Conservation (phyloP, 169 alveolate genomes). For the Pseudocohnilembus persalinus region DNA sequence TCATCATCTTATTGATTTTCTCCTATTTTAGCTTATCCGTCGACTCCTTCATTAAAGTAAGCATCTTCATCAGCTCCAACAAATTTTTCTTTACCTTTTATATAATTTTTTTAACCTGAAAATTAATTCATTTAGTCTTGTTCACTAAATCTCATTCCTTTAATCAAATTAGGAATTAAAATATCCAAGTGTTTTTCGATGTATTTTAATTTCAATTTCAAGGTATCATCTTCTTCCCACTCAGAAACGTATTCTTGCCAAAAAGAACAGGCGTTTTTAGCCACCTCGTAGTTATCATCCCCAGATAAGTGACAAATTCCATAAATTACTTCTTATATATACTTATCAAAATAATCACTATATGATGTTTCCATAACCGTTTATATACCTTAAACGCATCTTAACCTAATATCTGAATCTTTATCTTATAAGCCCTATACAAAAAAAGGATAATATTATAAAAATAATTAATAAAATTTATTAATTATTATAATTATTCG, state of each 20-base stretch:
- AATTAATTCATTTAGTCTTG: slow-evolving; percentile 11
- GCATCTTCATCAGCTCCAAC: neutral
- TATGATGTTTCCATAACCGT: slow-evolving; percentile 11
- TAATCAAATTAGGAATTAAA: neutral
- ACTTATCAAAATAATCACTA: neutral
- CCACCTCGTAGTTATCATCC: slow-evolving; percentile 15
- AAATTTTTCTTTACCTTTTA: neutral
- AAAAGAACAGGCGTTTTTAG: slow-evolving; percentile 17
- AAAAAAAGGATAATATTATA: too few species aligned
- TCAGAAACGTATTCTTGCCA: slow-evolving; percentile 5
- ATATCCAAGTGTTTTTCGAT: neutral
- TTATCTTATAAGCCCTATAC: neutral
- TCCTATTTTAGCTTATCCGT: neutral
- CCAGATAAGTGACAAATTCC: neutral
- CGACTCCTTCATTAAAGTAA: neutral
- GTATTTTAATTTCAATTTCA: neutral
- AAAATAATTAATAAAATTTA: too few species aligned
- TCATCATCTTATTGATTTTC: neutral
- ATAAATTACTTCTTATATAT: neutral
- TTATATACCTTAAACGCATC: slow-evolving; percentile 8
- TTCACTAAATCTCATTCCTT: slow-evolving; percentile 12
- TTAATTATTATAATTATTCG: too few species aligned
- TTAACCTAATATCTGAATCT: slow-evolving; percentile 4
- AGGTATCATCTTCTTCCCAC: neutral
- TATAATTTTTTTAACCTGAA: neutral